These are phyloP conservation scores for Daldinia bambusicola DNA, from an alignment of 495 filamentous ascomycete species.

Conservation along the genomic window DNA sequence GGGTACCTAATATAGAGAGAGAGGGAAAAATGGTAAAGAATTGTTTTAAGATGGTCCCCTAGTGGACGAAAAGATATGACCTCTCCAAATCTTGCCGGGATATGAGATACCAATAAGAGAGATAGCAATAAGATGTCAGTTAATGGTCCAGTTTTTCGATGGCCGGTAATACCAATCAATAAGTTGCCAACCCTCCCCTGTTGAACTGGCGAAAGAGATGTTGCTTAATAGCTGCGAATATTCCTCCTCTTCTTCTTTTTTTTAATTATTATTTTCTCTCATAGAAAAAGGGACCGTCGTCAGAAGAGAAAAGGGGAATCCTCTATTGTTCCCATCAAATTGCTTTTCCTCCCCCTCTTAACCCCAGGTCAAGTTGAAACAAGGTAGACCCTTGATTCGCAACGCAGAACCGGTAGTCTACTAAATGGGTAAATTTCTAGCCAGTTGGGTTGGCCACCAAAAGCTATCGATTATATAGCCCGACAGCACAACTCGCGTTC, in stretches of 20 bases:
- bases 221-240: constrained; percentile 28
- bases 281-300: constrained; percentile 11
- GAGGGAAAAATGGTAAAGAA: constrained; percentile 17
- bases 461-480: neutral
- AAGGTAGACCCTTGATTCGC: constrained; percentile 40
- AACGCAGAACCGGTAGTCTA: constrained; percentile 22
- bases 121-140: constrained; percentile 37
- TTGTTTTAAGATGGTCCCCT: constrained; percentile 22
- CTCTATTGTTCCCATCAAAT: constrained; percentile 31
- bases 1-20: neutral
- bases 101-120: constrained; percentile 21
- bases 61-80: constrained; percentile 17
- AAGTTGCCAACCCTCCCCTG: constrained; percentile 28
- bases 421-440: constrained; percentile 9
- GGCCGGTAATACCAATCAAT: constrained; percentile 32
- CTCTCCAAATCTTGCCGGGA: constrained; percentile 26
- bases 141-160: constrained; percentile 40
- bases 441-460: neutral
- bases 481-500: constrained; percentile 7
- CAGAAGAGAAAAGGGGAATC: constrained; percentile 35
- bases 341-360: constrained; percentile 32
- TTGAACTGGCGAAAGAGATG: constrained; percentile 26
- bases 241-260: constrained; percentile 10
- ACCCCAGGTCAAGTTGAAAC: constrained; percentile 28
- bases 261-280: too few species aligned